A percentile compares a stretch with the other conserved stretches of the same genome.
These are phyloP conservation scores for Rauvolfia tetraphylla DNA, from an alignment of 257 asterid genomes.

Conservation along the genomic window DNA sequence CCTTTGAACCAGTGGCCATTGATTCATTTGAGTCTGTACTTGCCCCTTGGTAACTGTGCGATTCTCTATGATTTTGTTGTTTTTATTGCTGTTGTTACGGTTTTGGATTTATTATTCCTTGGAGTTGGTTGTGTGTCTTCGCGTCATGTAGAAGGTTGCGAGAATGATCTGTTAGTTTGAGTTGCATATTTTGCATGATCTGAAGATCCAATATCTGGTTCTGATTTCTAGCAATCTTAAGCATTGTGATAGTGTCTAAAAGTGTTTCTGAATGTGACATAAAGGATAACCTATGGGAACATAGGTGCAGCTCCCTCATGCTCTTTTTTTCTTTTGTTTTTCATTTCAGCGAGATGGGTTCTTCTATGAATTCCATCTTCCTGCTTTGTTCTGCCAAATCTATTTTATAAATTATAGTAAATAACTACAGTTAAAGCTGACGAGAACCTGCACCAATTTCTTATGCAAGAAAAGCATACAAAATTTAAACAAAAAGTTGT, in stretches of 20 bases:
- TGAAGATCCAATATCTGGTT: not conserved
- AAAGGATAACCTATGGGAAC: not conserved
- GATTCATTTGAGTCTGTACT: slow-evolving; percentile 8
- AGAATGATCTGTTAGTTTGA: not conserved
- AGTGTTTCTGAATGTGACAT: not conserved
- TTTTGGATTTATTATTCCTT: not conserved
- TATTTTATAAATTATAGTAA: not conserved
- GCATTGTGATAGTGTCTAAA: not conserved
- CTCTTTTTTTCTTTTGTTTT: not conserved
- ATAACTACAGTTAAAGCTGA: not conserved
- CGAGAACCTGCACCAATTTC: not conserved
- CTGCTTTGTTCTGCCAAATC: not conserved
- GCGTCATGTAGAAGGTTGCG: not conserved
- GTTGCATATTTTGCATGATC: not conserved
- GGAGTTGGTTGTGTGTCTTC: not conserved
- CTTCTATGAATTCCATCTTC: not conserved
- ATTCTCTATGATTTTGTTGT: not conserved
- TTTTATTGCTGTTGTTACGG: not conserved
- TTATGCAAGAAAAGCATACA: not conserved
- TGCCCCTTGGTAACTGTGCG: slow-evolving; percentile 7
- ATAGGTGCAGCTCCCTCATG: not conserved
- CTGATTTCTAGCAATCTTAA: not conserved
- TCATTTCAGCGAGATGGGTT: not conserved
- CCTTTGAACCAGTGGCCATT: not conserved
- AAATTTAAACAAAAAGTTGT: not conserved